These are phyloP conservation scores for Colletotrichum cereale DNA, from an alignment of 2,329 filamentous ascomycete species.

Conservation along the genomic window DNA sequence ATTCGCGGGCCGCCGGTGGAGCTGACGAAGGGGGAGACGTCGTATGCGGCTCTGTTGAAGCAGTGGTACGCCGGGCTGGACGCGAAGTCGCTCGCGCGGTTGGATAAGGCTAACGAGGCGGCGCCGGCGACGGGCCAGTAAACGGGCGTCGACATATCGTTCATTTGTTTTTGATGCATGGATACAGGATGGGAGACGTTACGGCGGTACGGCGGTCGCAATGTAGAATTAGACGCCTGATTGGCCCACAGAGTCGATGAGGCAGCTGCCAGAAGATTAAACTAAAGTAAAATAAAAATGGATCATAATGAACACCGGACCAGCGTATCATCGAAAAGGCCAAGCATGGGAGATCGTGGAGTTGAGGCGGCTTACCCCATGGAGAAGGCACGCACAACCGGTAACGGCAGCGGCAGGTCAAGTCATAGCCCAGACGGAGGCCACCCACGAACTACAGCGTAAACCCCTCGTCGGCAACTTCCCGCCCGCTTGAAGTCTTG, in stretches of 20 bases:
- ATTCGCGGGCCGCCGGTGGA: constrained; percentile 72
- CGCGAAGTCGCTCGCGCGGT: constrained; percentile 57
- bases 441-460: constrained; percentile 20
- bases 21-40: constrained; percentile 61
- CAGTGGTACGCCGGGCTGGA: constrained; percentile 65
- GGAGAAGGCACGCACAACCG: constrained; percentile 18
- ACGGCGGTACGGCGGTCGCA: not conserved
- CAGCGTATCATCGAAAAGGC: constrained; percentile 33
- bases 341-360: constrained; percentile 38
- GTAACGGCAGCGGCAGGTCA: not conserved
- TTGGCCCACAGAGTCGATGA: not conserved
- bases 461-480: not conserved
- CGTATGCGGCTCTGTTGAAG: constrained; percentile 62
- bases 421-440: constrained; percentile 5
- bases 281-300: constrained; percentile 6
- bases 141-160: not conserved
- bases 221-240: not conserved
- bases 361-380: constrained; percentile 30
- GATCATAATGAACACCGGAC: constrained; percentile 3
- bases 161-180: not conserved
- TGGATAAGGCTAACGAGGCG: constrained; percentile 62
- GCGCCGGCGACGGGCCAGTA: constrained; percentile 45
- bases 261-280: not conserved
- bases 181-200: constrained; percentile 4
- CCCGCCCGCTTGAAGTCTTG: constrained; percentile 29